These are phyloP conservation scores for Clavaria fumosa DNA, from an alignment of 768 basidiomycete genomes.

Conservation along the genomic window DNA sequence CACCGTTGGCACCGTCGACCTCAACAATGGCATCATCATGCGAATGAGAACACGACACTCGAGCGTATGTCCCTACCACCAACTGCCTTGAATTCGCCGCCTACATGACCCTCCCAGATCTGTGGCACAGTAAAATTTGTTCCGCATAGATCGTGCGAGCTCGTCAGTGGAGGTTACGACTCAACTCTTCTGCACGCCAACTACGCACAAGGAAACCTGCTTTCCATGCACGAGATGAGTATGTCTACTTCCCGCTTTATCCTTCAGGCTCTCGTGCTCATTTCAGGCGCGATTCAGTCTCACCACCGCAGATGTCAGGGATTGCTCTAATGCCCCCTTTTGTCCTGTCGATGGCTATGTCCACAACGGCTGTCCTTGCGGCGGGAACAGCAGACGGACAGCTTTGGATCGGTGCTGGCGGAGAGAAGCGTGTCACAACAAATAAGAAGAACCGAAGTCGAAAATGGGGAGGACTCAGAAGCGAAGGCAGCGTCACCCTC, in stretches of 20 bases:
- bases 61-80: constrained; percentile 37
- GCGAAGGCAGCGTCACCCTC: constrained; percentile 26
- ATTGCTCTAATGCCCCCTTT: constrained; percentile 63
- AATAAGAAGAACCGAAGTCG: constrained; percentile 37
- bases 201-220: constrained; percentile 32
- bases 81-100: not conserved
- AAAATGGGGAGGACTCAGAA: constrained; percentile 59
- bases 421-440: constrained; percentile 33
- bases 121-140: constrained; percentile 59
- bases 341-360: constrained; percentile 45
- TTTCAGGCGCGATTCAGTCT: constrained; percentile 15
- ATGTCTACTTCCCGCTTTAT: constrained; percentile 8
- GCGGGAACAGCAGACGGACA: constrained; percentile 68
- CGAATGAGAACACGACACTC: constrained; percentile 48
- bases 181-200: constrained; percentile 54
- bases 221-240: constrained; percentile 52
- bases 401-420: constrained; percentile 52
- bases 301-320: constrained; percentile 26
- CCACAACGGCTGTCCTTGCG: constrained; percentile 42
- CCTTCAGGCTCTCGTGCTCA: not conserved
- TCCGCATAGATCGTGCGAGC: constrained; percentile 50
- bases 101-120: constrained; percentile 29
- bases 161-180: constrained; percentile 72
- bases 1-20: constrained; percentile 46
- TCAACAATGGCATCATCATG: constrained; percentile 29